Evolutionary conservation across 2,329 filamentous ascomycete genomes (phyloP).

Genomic region (Hypoxylon sp.): DNA sequence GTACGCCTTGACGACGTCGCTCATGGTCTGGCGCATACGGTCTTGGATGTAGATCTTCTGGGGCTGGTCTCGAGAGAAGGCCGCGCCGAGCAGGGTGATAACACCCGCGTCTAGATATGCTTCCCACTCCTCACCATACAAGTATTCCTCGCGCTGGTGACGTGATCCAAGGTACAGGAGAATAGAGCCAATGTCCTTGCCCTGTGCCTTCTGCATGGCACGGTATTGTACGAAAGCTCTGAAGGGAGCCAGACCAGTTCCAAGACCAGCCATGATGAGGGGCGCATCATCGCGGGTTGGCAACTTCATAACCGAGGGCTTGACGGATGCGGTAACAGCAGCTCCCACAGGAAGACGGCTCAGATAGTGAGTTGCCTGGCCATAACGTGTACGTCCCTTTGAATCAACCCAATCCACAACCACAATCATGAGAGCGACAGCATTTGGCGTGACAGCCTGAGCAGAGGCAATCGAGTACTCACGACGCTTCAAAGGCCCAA

Average conservation of each 20-base stretch:
- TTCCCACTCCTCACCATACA: constrained; percentile 99
- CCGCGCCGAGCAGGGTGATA: constrained; percentile 91
- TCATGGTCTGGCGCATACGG: constrained; percentile 90
- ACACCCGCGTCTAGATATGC: constrained; percentile 96
- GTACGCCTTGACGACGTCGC: constrained; percentile 88
- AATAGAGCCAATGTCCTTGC: constrained; percentile 93
- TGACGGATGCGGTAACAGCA: constrained; percentile 91
- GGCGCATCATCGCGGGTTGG: constrained; percentile 88
- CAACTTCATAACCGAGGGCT: constrained; percentile 99
- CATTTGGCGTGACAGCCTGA: constrained; percentile 91
- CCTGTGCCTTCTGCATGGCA: constrained; percentile 97
- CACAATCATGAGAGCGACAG: constrained; percentile 96
- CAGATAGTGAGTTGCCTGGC: constrained; percentile 93
- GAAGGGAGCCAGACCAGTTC: constrained; percentile 98
- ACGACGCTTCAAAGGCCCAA: constrained; percentile 92
- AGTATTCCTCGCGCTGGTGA: constrained; percentile 97
- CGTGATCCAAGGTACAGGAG: constrained; percentile 97
- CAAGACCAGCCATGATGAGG: constrained; percentile 99
- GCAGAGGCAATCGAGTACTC: constrained; percentile 99
- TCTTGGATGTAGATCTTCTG: constrained; percentile 99
- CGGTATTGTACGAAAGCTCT: constrained; percentile 98
- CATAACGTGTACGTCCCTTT: constrained; percentile 88
- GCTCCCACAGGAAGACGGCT: constrained; percentile 81
- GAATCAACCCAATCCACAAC: constrained; percentile 96
- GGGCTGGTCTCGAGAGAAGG: constrained; percentile 96